phyloP scores from a whole-genome alignment of 441 rosid genomes.

The Geranium incanum region DNA sequence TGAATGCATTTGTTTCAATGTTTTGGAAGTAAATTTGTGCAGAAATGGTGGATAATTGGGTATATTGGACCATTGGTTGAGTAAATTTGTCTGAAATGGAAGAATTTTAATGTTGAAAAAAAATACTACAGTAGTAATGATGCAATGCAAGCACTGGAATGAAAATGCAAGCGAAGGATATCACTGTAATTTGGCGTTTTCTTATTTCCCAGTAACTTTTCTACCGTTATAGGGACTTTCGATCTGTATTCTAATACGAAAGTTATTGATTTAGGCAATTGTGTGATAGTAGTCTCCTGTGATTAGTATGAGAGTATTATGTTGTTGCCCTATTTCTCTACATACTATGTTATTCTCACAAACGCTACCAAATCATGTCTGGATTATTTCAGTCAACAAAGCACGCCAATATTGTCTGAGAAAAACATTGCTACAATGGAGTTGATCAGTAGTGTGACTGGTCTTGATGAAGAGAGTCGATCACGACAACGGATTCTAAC shows the following conservation, averaged over 20 bases:
- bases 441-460: conserved; percentile 74
- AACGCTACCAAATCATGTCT: conserved; percentile 5
- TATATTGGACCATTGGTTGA: background rate
- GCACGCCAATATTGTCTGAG: conserved; percentile 37
- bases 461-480: conserved; percentile 85
- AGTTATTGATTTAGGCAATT: background rate
- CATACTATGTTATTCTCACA: background rate
- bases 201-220: background rate
- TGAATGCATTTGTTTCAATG: background rate
- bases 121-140: background rate
- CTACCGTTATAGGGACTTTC: background rate
- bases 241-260: background rate
- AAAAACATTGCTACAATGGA: conserved; percentile 81
- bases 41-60: background rate
- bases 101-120: background rate
- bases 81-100: background rate
- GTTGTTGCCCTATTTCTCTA: background rate
- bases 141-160: background rate
- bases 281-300: background rate
- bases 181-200: background rate
- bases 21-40: background rate
- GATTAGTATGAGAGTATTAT: background rate
- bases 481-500: conserved; percentile 95
- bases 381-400: conserved; percentile 52
- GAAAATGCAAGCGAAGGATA: background rate